Evolutionary conservation across 106 monocot species (phyloP).

Genomic region (Acanthochlamys bracteata): DNA sequence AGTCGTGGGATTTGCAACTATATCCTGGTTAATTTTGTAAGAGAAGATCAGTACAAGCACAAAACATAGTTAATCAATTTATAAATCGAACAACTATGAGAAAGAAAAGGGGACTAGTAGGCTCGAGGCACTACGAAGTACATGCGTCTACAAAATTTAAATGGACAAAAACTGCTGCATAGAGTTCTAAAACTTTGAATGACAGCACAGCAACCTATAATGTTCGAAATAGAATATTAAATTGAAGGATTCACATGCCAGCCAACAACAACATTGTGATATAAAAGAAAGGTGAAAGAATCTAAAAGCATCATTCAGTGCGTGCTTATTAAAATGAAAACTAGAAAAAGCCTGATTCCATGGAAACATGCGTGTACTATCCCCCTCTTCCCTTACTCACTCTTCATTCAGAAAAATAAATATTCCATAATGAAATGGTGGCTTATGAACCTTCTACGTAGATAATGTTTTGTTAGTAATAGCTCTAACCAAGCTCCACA

Average conservation of each 20-base stretch:
- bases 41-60: no score
- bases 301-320: not conserved
- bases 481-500: no score
- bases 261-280: constrained; percentile 20
- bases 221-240: not conserved
- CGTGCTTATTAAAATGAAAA: not conserved
- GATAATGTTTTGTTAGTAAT: no score
- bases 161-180: no score
- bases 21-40: no score
- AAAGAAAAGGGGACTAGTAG: no score
- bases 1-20: no score
- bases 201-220: constrained; percentile 1
- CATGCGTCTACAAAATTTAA: no score
- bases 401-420: not conserved
- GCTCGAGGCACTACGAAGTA: no score
- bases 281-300: not conserved
- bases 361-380: not conserved
- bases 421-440: not conserved
- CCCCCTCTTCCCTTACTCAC: not conserved
- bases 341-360: not conserved
- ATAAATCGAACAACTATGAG: no score
- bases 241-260: constrained; percentile 7
- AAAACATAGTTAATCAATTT: no score
- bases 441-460: not conserved
- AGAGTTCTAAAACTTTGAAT: not conserved